Base-by-base conservation (phyloP, 345 rosid genomes). In the Boechera retrofracta region DNA sequence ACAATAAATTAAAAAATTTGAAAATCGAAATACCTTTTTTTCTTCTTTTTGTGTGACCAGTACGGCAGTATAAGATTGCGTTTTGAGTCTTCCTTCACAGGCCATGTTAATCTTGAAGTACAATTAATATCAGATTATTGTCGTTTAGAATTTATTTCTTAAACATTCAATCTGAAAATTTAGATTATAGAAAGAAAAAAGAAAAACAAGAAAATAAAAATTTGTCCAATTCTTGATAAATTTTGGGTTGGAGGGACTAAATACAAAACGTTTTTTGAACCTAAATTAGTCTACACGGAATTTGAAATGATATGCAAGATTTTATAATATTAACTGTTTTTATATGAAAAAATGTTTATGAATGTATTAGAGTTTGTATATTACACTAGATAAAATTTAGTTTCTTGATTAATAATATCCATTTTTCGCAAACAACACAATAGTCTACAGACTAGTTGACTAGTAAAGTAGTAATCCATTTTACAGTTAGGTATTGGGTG, bases 401-500 rank as follows among this genome's bases (percentile, higher is more conserved):
- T 26, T n/a, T 49, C 10, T 15, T 60, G 16, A 60, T 33, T 39
- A 36, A 7, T 48, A 38, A 21, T 13, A 47, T 45, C 21, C 7
- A 44, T 38, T 32, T 70, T 45, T 48, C 2, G 31, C 29, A 49
- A 72, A 60, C 10, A 18, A 72, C 29, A 59, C 36, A 57, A 18
- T 45, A 2, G 32, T 59, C 7, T 60, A 3, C 29, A 5, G 2
- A 49, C 9, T 28, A 42, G 16, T 54, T 64, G 64, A 73, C 64
- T 16, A 41, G 64, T 3, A 10, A 39, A 9, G 12, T 61, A 26
- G 26, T 10, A 13, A 36, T 41, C 12, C 15, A 73, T 38, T 63
- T 62, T 61, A 39, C 42, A 38, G 5, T 52, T 63, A 52, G 29
- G 55, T 54, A 44, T 65, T 74, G 15, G 59, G 66, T 74, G 78